Evolutionary conservation across 1,284 basidiomycete genomes (phyloP).

Genomic region (Ustilago trichophora): DNA sequence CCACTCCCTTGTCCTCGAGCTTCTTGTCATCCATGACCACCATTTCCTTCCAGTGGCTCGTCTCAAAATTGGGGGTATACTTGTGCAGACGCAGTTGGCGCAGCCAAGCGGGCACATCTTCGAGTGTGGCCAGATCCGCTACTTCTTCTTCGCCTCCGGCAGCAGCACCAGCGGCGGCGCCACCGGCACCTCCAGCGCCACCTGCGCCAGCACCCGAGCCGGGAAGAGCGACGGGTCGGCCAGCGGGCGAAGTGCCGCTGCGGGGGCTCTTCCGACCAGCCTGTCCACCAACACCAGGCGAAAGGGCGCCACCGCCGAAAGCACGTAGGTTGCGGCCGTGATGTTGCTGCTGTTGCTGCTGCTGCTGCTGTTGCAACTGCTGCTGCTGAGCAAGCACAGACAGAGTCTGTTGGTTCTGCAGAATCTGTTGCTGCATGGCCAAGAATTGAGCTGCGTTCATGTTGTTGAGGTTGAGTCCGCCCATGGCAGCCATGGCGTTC

Average conservation of each 20-base stretch:
- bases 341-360: conserved; percentile 19
- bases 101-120: conserved; percentile 91
- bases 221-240: conserved; percentile 23
- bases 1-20: conserved; percentile 91
- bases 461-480: conserved; percentile 60
- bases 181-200: too few species aligned
- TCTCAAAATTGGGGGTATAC: conserved; percentile 98
- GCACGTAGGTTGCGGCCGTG: conserved; percentile 29
- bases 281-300: conserved; percentile 21
- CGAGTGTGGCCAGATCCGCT: conserved; percentile 83
- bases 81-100: conserved; percentile 91
- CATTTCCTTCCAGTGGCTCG: conserved; percentile 91
- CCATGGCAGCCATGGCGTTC: conserved; percentile 67
- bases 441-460: conserved; percentile 64
- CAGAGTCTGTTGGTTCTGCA: conserved; percentile 61
- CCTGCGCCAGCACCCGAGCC: conserved; percentile 1
- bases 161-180: too few species aligned
- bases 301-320: conserved; percentile 25
- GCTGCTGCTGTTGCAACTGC: conserved; percentile 37
- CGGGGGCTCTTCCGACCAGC: conserved; percentile 42
- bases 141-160: conserved; percentile 75
- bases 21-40: conserved; percentile 87
- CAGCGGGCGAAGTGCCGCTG: conserved; percentile 39
- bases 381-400: conserved; percentile 47
- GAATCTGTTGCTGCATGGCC: conserved; percentile 64